Percentiles rank a stretch among this genome's conserved stretches.
phyloP scores from a whole-genome alignment of 768 basidiomycete genomes.

The Dioszegia hungarica region DNA sequence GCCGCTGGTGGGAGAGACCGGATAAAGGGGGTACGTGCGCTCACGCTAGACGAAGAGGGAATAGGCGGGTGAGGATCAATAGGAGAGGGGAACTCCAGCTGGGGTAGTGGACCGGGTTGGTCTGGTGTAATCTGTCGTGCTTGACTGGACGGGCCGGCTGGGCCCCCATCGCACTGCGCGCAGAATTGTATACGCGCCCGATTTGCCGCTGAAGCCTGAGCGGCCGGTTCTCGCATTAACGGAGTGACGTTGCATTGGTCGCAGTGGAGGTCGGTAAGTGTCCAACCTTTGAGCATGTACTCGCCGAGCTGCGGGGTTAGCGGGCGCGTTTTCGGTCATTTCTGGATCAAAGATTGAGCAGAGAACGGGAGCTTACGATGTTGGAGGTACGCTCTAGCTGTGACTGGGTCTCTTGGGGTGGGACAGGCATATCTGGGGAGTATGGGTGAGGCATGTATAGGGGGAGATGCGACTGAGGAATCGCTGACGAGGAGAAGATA shows the following conservation, averaged over 20 bases:
- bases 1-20: no score
- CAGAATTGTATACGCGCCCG: slow-evolving; percentile 40
- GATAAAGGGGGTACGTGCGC: no score
- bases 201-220: slow-evolving; percentile 6
- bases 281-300: slow-evolving; percentile 50
- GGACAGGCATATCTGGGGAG: slow-evolving; percentile 6
- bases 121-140: not conserved
- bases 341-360: not conserved
- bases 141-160: slow-evolving; percentile 4
- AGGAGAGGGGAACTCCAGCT: not conserved
- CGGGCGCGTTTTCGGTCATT: no score
- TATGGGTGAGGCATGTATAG: not conserved
- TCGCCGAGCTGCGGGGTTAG: slow-evolving; percentile 46
- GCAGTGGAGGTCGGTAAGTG: slow-evolving; percentile 45
- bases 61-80: slow-evolving; percentile 3
- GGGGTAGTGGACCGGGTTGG: not conserved
- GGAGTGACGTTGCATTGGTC: slow-evolving; percentile 37
- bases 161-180: slow-evolving; percentile 44
- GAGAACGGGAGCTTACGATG: slow-evolving; percentile 22
- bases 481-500: not conserved
- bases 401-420: slow-evolving; percentile 14
- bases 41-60: slow-evolving; percentile 5
- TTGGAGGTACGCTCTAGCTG: slow-evolving; percentile 37
- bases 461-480: not conserved
- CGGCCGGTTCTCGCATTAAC: slow-evolving; percentile 45